phyloP scores from a whole-genome alignment of 306 rosid genomes.

The Medicago ruthenica region DNA sequence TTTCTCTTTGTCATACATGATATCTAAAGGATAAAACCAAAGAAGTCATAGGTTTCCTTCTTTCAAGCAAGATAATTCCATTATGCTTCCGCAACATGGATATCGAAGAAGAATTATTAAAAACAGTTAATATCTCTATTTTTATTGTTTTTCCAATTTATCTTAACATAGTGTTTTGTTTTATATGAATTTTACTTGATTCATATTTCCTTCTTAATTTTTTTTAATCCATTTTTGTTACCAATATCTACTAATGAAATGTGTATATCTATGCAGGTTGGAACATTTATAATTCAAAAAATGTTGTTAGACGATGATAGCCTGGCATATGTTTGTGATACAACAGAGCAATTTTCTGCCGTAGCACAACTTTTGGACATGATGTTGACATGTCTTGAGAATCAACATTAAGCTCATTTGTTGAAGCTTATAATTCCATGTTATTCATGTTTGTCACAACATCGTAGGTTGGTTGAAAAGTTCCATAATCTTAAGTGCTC shows the following conservation, averaged over 20 bases:
- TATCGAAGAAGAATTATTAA: neutral
- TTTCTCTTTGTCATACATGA: too few species aligned
- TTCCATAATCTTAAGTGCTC: neutral
- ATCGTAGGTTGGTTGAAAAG: conserved; percentile 56
- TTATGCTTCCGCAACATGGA: neutral
- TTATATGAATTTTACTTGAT: neutral
- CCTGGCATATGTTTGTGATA: too few species aligned
- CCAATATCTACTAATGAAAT: neutral
- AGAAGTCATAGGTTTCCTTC: neutral
- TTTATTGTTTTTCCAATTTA: neutral
- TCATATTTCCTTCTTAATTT: neutral
- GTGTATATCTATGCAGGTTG: neutral
- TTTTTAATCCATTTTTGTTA: neutral
- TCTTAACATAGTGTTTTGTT: neutral
- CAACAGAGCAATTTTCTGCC: too few species aligned
- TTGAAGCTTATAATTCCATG: conserved; percentile 67
- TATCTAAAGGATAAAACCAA: neutral
- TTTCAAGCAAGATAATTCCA: neutral
- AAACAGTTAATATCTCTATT: neutral
- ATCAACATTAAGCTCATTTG: conserved; percentile 59
- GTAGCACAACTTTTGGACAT: too few species aligned
- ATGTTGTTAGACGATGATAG: too few species aligned
- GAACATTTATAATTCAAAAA: too few species aligned
- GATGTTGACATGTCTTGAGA: too few species aligned
- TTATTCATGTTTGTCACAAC: conserved; percentile 73